Evolutionary conservation across 2,329 filamentous ascomycete genomes (phyloP), one percentile per base, ranked within the genome.

Genomic region (Aspergillus aculeatus): DNA sequence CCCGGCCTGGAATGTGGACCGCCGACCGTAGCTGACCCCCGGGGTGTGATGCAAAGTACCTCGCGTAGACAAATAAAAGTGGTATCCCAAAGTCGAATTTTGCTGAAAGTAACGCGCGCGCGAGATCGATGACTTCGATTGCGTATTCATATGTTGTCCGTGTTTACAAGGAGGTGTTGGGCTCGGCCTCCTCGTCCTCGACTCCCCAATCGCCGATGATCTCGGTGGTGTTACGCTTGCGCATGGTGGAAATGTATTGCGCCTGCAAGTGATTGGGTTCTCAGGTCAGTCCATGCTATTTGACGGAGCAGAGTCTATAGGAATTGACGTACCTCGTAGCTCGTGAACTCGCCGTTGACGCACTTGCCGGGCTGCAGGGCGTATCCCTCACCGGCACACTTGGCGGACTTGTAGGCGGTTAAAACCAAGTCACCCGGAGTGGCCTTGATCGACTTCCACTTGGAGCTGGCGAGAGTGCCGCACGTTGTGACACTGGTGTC

Each of bases 351-450:
- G 31, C 41, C 41, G 53, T 55, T 55, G 26, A 55, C 19, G 26
- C 53, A 55, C 23, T 48, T 55, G 5, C 26, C 53, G 41, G 53
- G 53, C 53, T 47, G 53, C 53, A 55, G 53, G 53, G 53, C 53
- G 47, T 26, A 55, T 44, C 53, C 53, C 1, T 10, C 23, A 14
- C 41, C 53, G 5, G n/a, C 6, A 10, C 53, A 55, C 5, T 2
- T 4, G 5, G 41, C 1, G 9, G 29, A n/a, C 9, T 44, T 19
- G 12, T 47, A 55, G 7, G 53, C 53, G 11, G 53, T 48, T 5
- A 55, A 47, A 0, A 55, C 53, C 2, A 24, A 24, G 26, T 55
- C 53, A 5, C 53, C 53, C 3, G 53, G 51, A 12, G 23, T 29
- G 9, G 23, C 51, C 51, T 47, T 54, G 51, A 54, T 12, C 9